Evolutionary conservation across 768 basidiomycete species (phyloP), one percentile per base, ranked within the genome.

Genomic region (Rhodotorula kratochvilovae): DNA sequence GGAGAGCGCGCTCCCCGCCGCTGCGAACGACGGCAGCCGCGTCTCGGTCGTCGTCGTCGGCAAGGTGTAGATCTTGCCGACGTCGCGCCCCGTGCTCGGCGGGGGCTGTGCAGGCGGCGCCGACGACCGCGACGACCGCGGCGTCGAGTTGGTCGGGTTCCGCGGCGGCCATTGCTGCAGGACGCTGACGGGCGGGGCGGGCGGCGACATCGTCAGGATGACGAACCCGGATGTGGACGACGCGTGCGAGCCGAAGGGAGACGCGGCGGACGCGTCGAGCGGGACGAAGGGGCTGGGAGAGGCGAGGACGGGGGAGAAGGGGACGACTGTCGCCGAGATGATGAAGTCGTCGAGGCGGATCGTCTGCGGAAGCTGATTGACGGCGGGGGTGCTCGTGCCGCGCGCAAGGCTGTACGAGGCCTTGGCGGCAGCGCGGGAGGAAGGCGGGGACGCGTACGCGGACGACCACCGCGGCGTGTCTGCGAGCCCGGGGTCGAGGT

Each of bases 141-240:
- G 48, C 5, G 48, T 27, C 5, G 48, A 39, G 39, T 39, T 25
- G 25, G 48, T 25, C 7, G 51, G 27, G 12, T 10, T 15, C 5
- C 39, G 25, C 5, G 57, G 39, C 1, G 36, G 57, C 57, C 57
- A 36, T 1, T 31, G 33, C 15, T 42, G 17, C 12, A 12, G 54
- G 33, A 23, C 12, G 25, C 17, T 2, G 16, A 39, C 23, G 46
- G 33, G 27, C 5, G 27, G 64, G 5, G 31, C n/a, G 27, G 42
- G 45, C 7, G 43, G 36, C 54, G 54, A 3, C 36, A 42, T 58
- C 19, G 45, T 65, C 35, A 66, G 65, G 29, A 66, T 46, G n/a
- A 66, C 46, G 15, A 58, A 66, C 45, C 65, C 65, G 27, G 57
- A 35, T 5, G 55, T 16, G 23, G 13, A 23, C 33, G 55, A 35